Evolutionary conservation across 2,329 filamentous ascomycete genomes (phyloP).

Genomic region (Botryotinia calthae): DNA sequence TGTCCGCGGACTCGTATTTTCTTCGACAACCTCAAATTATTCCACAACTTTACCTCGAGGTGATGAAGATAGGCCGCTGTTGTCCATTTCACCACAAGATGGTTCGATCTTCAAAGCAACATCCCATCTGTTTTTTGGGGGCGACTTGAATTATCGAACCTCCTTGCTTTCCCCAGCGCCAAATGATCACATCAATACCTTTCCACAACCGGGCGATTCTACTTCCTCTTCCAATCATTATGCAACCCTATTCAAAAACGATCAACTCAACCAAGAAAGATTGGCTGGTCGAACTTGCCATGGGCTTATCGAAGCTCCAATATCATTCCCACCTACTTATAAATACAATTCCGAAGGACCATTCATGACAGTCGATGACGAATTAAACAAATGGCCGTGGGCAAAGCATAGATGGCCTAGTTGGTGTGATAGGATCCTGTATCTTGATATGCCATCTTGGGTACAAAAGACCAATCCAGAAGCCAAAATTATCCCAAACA

Average conservation of each 20-base stretch:
- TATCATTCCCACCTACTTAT: conserved; percentile 88
- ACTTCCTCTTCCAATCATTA: conserved; percentile 59
- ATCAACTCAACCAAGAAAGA: conserved; percentile 77
- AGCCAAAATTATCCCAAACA: conserved; percentile 53
- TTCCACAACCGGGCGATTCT: conserved; percentile 59
- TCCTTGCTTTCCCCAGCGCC: conserved; percentile 61
- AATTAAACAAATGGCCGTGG: conserved; percentile 63
- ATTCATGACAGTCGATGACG: conserved; percentile 41
- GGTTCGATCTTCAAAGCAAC: conserved; percentile 70
- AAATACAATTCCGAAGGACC: conserved; percentile 65
- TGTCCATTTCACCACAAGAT: conserved; percentile 42
- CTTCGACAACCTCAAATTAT: conserved; percentile 41
- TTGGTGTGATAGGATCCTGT: conserved; percentile 92
- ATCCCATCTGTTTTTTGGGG: conserved; percentile 79
- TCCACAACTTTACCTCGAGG: conserved; percentile 22
- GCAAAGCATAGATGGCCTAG: conserved; percentile 81
- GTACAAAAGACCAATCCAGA: conserved; percentile 39
- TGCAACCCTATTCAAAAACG: conserved; percentile 63
- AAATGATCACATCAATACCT: conserved; percentile 50
- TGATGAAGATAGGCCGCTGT: conserved; percentile 45
- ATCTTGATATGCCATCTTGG: conserved; percentile 61
- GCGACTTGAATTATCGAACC: conserved; percentile 95
- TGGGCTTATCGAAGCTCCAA: conserved; percentile 68
- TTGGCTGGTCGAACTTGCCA: conserved; percentile 70
- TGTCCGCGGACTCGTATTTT: conserved; percentile 75